Base-by-base conservation (phyloP, 352 stramenopile genomes). In the Pythium coloratum region DNA sequence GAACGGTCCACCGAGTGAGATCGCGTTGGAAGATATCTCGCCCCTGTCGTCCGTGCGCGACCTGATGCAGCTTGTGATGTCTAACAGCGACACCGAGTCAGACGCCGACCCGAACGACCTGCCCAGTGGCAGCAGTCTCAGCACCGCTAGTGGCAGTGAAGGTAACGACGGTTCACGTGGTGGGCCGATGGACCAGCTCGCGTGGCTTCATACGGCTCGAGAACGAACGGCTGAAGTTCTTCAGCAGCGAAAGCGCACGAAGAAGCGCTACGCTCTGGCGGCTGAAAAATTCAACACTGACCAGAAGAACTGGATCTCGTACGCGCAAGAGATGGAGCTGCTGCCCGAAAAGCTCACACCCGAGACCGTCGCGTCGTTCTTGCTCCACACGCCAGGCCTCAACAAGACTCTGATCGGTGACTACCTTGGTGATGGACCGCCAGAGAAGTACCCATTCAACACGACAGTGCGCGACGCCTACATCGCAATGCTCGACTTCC, bases 361-460 rank as follows among this genome's bases (percentile, higher is more conserved):
- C 4, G 84, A 95, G 73, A 64, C 76, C 5, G 89, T 99, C 2
- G 97, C 96, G 5, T 81, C 81, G 10, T 98, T 99, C 66, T 73
- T 99, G 53, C 89, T 98, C 54, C 87, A 96, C 28, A 98, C 96
- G 0, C 89, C 95, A 0, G 94, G 95, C 1, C 64, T 94, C 2
- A 91, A 94, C 76, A 99, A 99, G 78, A 90, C 89, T 4, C 83
- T 97, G 51, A 90, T 99, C 47, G 98, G 97, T 8, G 91, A 98
- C 56, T 99, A 99, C 69, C 83, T 99, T 5, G 90, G 92, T 30
- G 98, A 99, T 67, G 96, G 95, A 16, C 95, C 97, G 0, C 80
- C 88, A 16, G 91, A 98, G 28, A 98, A 98, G 69, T 98, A 98
- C 66, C 94, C 96, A 20, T 99, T 99, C 77, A 91, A 99, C 69